These are phyloP conservation scores for Colletotrichum tofieldiae DNA, from an alignment of 2,329 filamentous ascomycete genomes.

Conservation along the genomic window DNA sequence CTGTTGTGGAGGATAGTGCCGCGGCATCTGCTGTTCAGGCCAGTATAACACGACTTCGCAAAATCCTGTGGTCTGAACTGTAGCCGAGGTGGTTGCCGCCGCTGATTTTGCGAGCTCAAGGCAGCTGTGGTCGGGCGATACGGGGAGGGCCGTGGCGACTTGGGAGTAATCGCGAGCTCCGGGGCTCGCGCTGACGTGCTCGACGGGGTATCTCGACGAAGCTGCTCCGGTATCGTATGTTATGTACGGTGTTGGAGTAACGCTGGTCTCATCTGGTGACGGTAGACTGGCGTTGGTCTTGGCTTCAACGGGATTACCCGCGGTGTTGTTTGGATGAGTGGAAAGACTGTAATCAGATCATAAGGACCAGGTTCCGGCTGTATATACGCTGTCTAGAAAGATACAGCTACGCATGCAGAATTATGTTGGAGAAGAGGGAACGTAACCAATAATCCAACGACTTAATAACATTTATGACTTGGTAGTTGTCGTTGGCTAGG, in stretches of 20 bases:
- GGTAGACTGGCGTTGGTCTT: too few relatives aligned
- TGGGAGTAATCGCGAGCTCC: neutral
- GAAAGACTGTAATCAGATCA: too few relatives aligned
- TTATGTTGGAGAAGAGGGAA: too few relatives aligned
- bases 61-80: slow-evolving; percentile 12
- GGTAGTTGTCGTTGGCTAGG: too few relatives aligned
- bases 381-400: too few relatives aligned
- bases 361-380: too few relatives aligned
- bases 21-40: too few relatives aligned
- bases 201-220: neutral
- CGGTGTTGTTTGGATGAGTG: neutral
- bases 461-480: too few relatives aligned
- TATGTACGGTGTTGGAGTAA: neutral
- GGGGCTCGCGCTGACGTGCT: neutral
- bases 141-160: neutral
- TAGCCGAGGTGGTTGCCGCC: slow-evolving; percentile 17
- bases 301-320: slow-evolving; percentile 1
- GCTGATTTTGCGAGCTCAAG: slow-evolving; percentile 11
- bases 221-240: neutral
- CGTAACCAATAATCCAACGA: too few relatives aligned
- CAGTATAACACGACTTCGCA: neutral
- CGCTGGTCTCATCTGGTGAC: neutral
- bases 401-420: too few relatives aligned
- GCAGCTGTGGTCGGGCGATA: neutral
- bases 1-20: too few relatives aligned